Evolutionary conservation across 768 basidiomycete genomes (phyloP).

Genomic region (Mycena filopes): DNA sequence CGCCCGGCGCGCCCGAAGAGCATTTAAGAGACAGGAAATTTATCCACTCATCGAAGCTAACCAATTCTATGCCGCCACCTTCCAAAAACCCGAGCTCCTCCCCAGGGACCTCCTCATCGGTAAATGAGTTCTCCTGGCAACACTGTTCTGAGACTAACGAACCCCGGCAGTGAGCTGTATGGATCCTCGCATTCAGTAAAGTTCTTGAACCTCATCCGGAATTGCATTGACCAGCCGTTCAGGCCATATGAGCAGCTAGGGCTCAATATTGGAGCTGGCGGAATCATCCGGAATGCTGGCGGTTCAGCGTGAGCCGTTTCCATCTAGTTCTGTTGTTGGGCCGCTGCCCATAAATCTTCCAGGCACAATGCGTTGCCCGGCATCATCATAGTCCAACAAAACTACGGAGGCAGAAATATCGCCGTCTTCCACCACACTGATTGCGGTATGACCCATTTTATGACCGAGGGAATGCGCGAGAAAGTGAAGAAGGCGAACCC

Average conservation of each 20-base stretch:
- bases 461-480: too few species aligned
- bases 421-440: not conserved
- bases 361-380: not conserved
- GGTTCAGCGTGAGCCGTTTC: not conserved
- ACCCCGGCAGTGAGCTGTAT: not conserved
- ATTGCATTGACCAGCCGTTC: not conserved
- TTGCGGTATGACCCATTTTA: too few species aligned
- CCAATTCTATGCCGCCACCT: constrained; percentile 55
- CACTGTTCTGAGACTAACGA: not conserved
- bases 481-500: too few species aligned
- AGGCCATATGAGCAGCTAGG: not conserved
- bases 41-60: constrained; percentile 54
- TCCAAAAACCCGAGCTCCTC: constrained; percentile 45
- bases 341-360: not conserved
- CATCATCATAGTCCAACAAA: not conserved
- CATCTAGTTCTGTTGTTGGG: too few species aligned
- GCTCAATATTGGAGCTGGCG: not conserved
- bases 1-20: too few species aligned
- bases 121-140: not conserved
- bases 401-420: not conserved
- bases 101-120: not conserved
- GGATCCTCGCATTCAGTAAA: not conserved
- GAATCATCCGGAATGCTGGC: not conserved
- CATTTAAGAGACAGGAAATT: constrained; percentile 33
- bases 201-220: too few species aligned